Base-by-base conservation (phyloP, 345 rosid species). In the Aegle marmelos region DNA sequence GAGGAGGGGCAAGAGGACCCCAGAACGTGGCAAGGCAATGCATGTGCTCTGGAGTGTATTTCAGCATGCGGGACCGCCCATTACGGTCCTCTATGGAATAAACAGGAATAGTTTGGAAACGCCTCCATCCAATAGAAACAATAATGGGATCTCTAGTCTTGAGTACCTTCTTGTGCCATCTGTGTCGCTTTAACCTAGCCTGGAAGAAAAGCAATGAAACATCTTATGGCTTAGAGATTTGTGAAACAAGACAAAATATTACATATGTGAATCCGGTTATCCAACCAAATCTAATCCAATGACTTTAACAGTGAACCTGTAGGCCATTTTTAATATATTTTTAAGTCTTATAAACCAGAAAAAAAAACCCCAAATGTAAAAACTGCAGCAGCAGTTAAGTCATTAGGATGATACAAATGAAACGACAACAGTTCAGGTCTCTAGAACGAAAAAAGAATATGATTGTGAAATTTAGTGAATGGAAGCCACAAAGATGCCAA, bases 1-100 rank as follows among this genome's bases (percentile, higher is more conserved):
- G 83, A 30, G 99, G 97, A 58, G 99, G 99, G 36, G 95, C 98
- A 74, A 94, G 94, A 72, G 98, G 99, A 71, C 97, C 99, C 97
- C 98, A 96, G 79, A 94, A 94, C 88, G 86, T 92, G 83, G 95
- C 97, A 80, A 94, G 95, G 79, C 98, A 96, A 68, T 92, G 98
- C 97, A 90, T 90, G 84, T 94, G 99, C 72, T 90, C 98, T 14
- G 95, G 98, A 77, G 98, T 92, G 88, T 91, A 96, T 88, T 94
- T 94, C 27, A 96, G 90, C 98, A 94, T 96, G 78, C 97, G 92
- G 85, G 90, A 91, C 85, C 98, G 88, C 84, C 93, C 99, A 86
- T 89, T 92, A 34, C 61, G 83, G 77, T 92, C 99, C 87, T 94
- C 98, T 77, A 89, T 88, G 53, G 97, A 94, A 81, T 89, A 92